Base-by-base conservation (phyloP, 2,329 filamentous ascomycete genomes). In the Neofusicoccum laricinum region DNA sequence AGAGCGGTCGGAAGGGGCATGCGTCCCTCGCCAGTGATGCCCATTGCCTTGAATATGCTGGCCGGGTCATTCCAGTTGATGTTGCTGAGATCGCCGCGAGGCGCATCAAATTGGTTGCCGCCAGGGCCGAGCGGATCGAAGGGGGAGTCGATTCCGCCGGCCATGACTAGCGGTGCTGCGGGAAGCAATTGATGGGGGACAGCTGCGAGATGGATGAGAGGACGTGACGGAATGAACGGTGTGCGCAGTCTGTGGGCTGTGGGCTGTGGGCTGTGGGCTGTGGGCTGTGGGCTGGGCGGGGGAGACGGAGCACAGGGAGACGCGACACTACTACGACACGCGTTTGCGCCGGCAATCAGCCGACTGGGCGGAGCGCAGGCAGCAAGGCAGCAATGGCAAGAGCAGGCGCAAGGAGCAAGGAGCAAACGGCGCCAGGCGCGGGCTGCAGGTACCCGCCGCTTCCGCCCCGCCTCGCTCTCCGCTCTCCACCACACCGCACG, bases 1-100 rank as follows among this genome's bases (percentile, higher is more conserved):
- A 61, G 2, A 3, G 58, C 25, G 68, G 17, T 71, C 5, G 61
- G 61, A 12, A 57, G 7, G 2, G 61, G 61, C 6, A 57, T 11
- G 5, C 36, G 17, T 3, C 45, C 57, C 11, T 4, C 7, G 17
- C 25, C 25, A 7, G 21, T 34, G 12, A 38, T 15, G 5, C 48
- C 21, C 10, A 63, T 21, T 0, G 30, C 32, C 41, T 46, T 50
- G 49, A 55, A 41, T 25, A 45, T 36, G 32, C 38, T 48, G 3
- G 30, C 14, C 3, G 61, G 61, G 25, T 63, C 50, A n/a, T 32
- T 57, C 25, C 38, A 41, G 14, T 50, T 17, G 25, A 57, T 36
- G 30, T 45, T 21, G 34, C 10, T 7, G 14, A 50, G 36, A 15
- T n/a, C 43, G 2, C 14, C 58, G n/a, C 14, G 34, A 5, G 10